A percentile compares a stretch with the other conserved stretches of the same genome.
These are phyloP conservation scores for Penicilliopsis zonata DNA, from an alignment of 495 filamentous ascomycete species.

Conservation along the genomic window DNA sequence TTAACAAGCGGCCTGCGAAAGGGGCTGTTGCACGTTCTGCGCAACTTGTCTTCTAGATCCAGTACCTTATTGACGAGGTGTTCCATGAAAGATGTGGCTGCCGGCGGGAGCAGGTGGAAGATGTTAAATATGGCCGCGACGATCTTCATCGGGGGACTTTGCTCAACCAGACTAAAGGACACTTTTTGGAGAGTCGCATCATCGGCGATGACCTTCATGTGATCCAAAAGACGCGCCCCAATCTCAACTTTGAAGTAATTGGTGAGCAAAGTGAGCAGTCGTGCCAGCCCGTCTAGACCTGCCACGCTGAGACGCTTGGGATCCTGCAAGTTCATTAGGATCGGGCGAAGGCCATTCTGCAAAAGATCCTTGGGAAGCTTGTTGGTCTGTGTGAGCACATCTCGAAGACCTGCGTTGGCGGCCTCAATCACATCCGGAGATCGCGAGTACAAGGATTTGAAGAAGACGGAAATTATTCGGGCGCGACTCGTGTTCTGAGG, in stretches of 20 bases:
- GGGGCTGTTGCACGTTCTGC: conserved; percentile 84
- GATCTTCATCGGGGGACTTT: conserved; percentile 81
- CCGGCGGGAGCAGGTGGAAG: conserved; percentile 84
- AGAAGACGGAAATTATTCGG: conserved; percentile 89
- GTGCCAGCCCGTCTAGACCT: conserved; percentile 81
- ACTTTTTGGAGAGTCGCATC: conserved; percentile 68
- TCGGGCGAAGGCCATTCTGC: conserved; percentile 86
- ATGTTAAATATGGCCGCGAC: conserved; percentile 90
- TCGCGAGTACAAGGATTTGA: conserved; percentile 90
- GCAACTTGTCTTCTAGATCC: conserved; percentile 73
- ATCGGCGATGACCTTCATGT: conserved; percentile 86
- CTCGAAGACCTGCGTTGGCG: conserved; percentile 75
- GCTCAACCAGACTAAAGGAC: conserved; percentile 87
- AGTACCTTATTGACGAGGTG: conserved; percentile 78
- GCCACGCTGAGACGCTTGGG: conserved; percentile 81
- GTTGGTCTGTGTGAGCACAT: conserved; percentile 73
- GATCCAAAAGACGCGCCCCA: conserved; percentile 76
- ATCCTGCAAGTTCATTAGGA: conserved; percentile 91
- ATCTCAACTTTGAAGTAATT: conserved; percentile 99
- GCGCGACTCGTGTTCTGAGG: conserved; percentile 61
- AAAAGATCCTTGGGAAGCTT: conserved; percentile 93
- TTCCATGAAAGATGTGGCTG: conserved; percentile 83
- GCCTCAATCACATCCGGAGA: conserved; percentile 87
- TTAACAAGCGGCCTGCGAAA: conserved; percentile 88
- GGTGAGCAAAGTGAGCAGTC: conserved; percentile 77